Percentiles rank a stretch among this genome's conserved stretches.
phyloP scores from a whole-genome alignment of 139 green algal species.

The Ostreobium quekettii region DNA sequence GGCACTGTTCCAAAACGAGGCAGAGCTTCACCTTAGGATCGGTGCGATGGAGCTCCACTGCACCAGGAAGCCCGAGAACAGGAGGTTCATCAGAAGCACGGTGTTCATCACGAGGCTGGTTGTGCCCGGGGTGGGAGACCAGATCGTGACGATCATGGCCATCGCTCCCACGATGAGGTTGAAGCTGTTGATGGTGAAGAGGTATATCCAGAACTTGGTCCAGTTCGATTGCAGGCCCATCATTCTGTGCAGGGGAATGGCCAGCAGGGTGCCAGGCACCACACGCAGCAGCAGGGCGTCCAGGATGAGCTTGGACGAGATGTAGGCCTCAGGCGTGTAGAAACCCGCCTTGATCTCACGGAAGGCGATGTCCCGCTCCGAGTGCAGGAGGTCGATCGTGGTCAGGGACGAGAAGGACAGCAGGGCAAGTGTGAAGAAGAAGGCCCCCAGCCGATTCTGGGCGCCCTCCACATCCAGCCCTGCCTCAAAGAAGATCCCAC shows the following conservation, averaged over 20 bases:
- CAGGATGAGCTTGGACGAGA: constrained; percentile 49
- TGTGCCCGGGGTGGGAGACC: constrained; percentile 31
- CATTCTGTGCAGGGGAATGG: constrained; percentile 61
- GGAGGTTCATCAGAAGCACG: constrained; percentile 60
- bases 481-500: constrained; percentile 53
- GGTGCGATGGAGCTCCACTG: constrained; percentile 51
- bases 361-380: constrained; percentile 50
- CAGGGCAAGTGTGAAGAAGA: constrained; percentile 73
- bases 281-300: constrained; percentile 66
- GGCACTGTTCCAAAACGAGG: too few species aligned
- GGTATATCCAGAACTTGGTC: constrained; percentile 47
- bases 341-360: constrained; percentile 38
- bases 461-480: constrained; percentile 42
- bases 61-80: constrained; percentile 62
- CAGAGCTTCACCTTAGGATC: too few species aligned
- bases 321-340: constrained; percentile 51
- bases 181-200: constrained; percentile 47
- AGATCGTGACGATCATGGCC: constrained; percentile 39
- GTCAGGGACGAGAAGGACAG: constrained; percentile 69
- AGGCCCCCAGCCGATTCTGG: constrained; percentile 56
- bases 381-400: constrained; percentile 52
- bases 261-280: constrained; percentile 51
- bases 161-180: constrained; percentile 44
- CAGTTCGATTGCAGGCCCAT: constrained; percentile 34
- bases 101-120: constrained; percentile 68